Evolutionary conservation across 192 early-diverging fungal species (phyloP), one percentile per base, ranked within the genome.

Genomic region (Gigaspora rosea): DNA sequence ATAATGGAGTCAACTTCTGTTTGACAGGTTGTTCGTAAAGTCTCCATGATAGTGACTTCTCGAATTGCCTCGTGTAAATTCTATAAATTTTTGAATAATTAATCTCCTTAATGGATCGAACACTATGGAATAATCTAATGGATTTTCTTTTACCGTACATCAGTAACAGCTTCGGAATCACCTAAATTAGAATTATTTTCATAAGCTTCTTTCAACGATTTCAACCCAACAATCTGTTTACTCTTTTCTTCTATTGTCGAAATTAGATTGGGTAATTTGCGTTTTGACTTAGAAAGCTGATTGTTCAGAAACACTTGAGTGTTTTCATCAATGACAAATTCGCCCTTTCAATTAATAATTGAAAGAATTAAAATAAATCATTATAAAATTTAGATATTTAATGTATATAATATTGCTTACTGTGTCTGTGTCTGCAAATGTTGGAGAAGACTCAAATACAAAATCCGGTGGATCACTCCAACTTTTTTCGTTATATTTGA

Each of bases 281-380:
- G 81, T 57, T 83, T 81, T 41, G 90, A 69, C 72, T 89, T 91
- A 62, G 84, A 81, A 20, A 93, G 80, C 74, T 86, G 89, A 80
- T 94, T 94, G 63, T 81, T 87, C 71, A 94, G 80, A 66, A 86
- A 93, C 12, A 91, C 85, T 8, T 80, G 63, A 4, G 91, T 82
- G 33, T 82, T 85, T 41, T 91, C 90, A 71, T 91, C 92, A 15
- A 74, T 69, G 0, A 85, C 85, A 46, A 94, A 80, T 36, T 85
- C 79, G 18, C 79, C 83, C 83, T 84, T 46, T 46, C 36, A 33
- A 58, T 20, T 22, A 61, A 62, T 36, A 48, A 75, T 75, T 11
- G 32, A 27, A 77, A 56, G 9, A 47, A 9, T 46, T 77, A 46
- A 12, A 32, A 56, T 46, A 27, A 22, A 69, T 8, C 22, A 33